Conservation (phyloP, 2,329 filamentous ascomycete genomes). For the Ophiosphaerella korrae region DNA sequence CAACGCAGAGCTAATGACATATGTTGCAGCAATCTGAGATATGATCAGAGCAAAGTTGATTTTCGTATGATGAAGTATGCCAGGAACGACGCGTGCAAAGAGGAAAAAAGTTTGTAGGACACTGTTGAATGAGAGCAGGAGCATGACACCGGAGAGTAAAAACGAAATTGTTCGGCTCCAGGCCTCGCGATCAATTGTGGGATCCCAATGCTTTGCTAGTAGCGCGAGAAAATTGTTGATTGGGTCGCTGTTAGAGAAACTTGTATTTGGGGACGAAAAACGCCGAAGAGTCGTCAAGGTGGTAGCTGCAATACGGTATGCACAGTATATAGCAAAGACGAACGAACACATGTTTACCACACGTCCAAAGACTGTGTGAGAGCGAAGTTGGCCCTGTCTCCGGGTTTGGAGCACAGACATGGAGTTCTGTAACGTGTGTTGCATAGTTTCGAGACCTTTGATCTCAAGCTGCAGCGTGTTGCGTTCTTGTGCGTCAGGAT, state of each 20-base stretch:
- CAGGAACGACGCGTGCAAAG: constrained; percentile 75
- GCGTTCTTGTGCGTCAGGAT: constrained; percentile 59
- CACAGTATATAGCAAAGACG: constrained; percentile 78
- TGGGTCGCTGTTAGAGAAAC: constrained; percentile 75
- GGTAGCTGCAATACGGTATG: constrained; percentile 80
- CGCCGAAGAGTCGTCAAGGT: constrained; percentile 70
- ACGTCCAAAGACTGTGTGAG: constrained; percentile 69
- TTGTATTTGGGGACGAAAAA: constrained; percentile 52
- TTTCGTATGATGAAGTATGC: constrained; percentile 73
- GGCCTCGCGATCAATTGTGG: constrained; percentile 77
- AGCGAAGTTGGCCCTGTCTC: constrained; percentile 67
- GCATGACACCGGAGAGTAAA: constrained; percentile 79
- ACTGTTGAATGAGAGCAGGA: constrained; percentile 79
- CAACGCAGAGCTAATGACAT: constrained; percentile 80
- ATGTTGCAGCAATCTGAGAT: constrained; percentile 80
- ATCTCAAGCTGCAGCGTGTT: constrained; percentile 73
- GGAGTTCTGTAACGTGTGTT: constrained; percentile 69
- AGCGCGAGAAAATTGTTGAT: constrained; percentile 83
- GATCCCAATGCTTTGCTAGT: constrained; percentile 82
- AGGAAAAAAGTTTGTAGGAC: constrained; percentile 85
- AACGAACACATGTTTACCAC: constrained; percentile 68
- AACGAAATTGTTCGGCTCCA: constrained; percentile 89
- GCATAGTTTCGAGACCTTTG: constrained; percentile 79
- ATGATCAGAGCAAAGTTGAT: constrained; percentile 80
- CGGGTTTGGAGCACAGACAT: constrained; percentile 67